phyloP scores from a whole-genome alignment of 768 basidiomycete genomes.

The Boletus rex-veris region DNA sequence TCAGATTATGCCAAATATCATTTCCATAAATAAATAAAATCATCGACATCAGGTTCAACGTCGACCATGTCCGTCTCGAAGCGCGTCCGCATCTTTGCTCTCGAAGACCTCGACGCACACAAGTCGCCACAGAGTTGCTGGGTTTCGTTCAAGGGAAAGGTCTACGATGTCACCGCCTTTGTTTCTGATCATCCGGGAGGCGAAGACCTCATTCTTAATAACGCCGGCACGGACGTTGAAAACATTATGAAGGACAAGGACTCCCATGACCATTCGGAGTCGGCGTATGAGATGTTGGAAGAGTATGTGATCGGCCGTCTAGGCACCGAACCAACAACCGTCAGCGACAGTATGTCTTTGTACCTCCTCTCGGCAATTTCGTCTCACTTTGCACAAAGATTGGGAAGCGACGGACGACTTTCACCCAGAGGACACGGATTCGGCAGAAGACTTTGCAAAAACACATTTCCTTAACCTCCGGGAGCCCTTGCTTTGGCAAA shows the following conservation, averaged over 20 bases:
- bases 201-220: constrained; percentile 80
- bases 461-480: constrained; percentile 90
- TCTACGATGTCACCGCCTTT: constrained; percentile 88
- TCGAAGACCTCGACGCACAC: constrained; percentile 71
- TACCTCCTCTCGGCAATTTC: not conserved
- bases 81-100: constrained; percentile 68
- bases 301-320: constrained; percentile 85
- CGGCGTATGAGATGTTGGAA: constrained; percentile 88
- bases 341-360: constrained; percentile 66
- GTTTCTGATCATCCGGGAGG: constrained; percentile 90
- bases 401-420: constrained; percentile 92
- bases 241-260: constrained; percentile 73
- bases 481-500: constrained; percentile 79
- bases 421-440: constrained; percentile 86
- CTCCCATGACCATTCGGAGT: constrained; percentile 87
- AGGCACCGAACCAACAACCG: constrained; percentile 68
- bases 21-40: no score
- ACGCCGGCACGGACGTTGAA: constrained; percentile 83
- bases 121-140: constrained; percentile 64
- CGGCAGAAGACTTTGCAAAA: constrained; percentile 76
- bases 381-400: constrained; percentile 42
- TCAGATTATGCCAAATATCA: not conserved
- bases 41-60: no score
- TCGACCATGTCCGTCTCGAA: constrained; percentile 52
- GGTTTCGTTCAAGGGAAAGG: constrained; percentile 75